phyloP scores from a whole-genome alignment of 2,329 filamentous ascomycete species.

The Apiospora pterosperma region DNA sequence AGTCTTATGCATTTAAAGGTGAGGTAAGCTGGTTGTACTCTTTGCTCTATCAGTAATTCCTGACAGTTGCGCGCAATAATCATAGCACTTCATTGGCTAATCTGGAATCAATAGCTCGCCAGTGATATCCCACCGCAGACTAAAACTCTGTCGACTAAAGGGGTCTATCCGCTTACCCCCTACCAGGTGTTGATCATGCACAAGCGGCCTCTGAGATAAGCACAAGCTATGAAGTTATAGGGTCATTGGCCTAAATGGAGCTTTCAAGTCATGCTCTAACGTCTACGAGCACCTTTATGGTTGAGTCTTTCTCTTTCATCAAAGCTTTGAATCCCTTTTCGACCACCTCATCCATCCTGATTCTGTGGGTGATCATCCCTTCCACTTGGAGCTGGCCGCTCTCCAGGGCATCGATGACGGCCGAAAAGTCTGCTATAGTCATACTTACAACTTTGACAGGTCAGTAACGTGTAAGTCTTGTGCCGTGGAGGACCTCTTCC shows the following conservation, averaged over 20 bases:
- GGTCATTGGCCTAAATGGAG: neutral
- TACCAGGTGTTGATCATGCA: neutral
- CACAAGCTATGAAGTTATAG: neutral
- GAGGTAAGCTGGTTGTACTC: neutral
- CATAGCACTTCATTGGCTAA: neutral
- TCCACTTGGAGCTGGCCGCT: constrained; percentile 47
- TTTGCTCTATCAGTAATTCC: neutral
- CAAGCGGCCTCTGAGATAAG: neutral
- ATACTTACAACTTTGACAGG: constrained; percentile 27
- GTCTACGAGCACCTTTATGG: constrained; percentile 61
- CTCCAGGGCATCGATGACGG: constrained; percentile 50
- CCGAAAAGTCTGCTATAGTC: constrained; percentile 45
- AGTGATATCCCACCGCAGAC: neutral
- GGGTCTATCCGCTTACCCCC: neutral
- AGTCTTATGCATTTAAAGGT: neutral
- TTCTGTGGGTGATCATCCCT: constrained; percentile 59
- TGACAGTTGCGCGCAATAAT: neutral
- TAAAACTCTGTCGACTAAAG: neutral
- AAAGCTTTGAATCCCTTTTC: constrained; percentile 55
- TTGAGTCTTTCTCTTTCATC: constrained; percentile 56
- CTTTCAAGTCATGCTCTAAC: neutral
- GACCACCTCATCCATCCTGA: constrained; percentile 52
- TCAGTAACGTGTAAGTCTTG: neutral
- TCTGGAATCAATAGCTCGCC: neutral
- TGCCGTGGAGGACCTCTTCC: too few species aligned